A percentile compares a stretch with the other conserved stretches of the same genome.
Evolutionary conservation across 352 stramenopile species (phyloP).

Genomic region (Aphanomyces stellatus): DNA sequence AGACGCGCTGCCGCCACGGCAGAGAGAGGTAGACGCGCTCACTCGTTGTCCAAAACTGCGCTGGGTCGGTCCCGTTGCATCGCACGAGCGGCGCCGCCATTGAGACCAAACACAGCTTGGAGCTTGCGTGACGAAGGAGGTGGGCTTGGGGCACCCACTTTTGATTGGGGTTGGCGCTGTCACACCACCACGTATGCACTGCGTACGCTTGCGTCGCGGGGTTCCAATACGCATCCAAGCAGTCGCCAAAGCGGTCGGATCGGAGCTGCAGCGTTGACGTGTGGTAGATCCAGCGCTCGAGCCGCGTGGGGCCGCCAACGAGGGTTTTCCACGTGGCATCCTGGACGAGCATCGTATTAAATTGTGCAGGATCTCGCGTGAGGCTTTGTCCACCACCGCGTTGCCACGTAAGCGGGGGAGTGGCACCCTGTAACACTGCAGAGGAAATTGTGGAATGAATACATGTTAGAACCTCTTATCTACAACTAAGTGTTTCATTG

Average conservation of each 20-base stretch:
- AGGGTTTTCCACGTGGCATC: background rate
- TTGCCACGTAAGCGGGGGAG: background rate
- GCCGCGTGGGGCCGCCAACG: background rate
- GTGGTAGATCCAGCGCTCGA: slow-evolving; percentile 10
- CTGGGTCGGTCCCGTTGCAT: background rate
- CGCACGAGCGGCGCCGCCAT: background rate
- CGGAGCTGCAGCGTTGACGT: background rate
- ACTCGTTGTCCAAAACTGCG: background rate
- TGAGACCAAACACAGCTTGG: background rate
- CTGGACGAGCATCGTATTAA: background rate
- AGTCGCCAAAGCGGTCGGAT: background rate
- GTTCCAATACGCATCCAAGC: slow-evolving; percentile 2
- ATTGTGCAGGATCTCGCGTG: background rate
- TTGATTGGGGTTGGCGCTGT: slow-evolving; percentile 3
- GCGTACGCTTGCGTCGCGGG: background rate
- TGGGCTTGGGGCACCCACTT: background rate
- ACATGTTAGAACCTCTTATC: too few species aligned
- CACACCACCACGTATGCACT: background rate
- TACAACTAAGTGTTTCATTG: too few species aligned
- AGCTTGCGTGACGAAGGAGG: background rate
- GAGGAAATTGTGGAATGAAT: too few species aligned
- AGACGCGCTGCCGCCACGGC: background rate
- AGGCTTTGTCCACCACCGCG: background rate
- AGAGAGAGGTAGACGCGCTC: background rate
- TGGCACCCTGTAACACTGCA: too few species aligned